Evolutionary conservation across 331 rosid genomes (phyloP), one percentile per base, ranked within the genome.

Genomic region (Quercus phellos): DNA sequence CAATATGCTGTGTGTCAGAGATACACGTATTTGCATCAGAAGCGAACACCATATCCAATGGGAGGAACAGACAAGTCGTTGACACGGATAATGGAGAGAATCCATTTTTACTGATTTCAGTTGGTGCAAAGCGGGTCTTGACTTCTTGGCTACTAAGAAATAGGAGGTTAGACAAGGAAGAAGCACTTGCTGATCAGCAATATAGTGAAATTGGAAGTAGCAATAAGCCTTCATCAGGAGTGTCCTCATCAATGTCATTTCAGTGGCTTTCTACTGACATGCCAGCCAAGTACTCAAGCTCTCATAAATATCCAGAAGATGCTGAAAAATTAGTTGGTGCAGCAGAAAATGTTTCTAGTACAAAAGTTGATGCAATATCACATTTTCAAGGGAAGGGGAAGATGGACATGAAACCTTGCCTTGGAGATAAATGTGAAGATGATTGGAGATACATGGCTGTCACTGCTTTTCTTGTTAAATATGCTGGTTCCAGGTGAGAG

Each of bases 181-280:
- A 69, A 27, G 70, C 69, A 43, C 74, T 5, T 77, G 51, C 55
- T 70, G 78, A 81, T 81, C 84, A 74, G 59, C 88, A 82, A 53
- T 63, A 84, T 73, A 58, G 72, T 78, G 80, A 71, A 68, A 66
- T 73, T 73, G 90, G 66, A 80, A 80, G 72, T 76, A 74, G 74
- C 70, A 58, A 78, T 64, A n/a, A 42, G 53, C 27, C 72, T 85
- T 80, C 83, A 74, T 77, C 79, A 42, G 81, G 69, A 63, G 66
- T 82, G 74, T 70, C 91, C 51, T 75, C 93, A 5, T 88, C 94
- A 72, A 77, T 94, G 90, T 84, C 94, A 29, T 94, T 94, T 88
- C 96, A 92, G 92, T 94, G 99, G 99, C 97, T 92, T 77, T 92
- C 99, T 72, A 92, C 96, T 70, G 98, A 92, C 75, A 92, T 92